A percentile compares a stretch with the other conserved stretches of the same genome.
These are phyloP conservation scores for Gynostemma pentaphyllum DNA, from an alignment of 306 rosid genomes.

Conservation along the genomic window DNA sequence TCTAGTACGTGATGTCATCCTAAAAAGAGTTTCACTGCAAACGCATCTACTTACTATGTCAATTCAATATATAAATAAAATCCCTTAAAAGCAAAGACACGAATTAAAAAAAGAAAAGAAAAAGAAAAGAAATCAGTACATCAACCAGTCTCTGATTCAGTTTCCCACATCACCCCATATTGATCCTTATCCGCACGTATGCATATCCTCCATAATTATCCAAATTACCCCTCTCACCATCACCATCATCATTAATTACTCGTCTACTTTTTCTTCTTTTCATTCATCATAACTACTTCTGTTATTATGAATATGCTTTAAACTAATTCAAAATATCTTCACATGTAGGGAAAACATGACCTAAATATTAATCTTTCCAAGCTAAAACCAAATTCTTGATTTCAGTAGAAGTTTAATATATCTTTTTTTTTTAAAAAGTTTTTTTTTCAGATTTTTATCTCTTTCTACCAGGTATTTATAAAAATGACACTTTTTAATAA, in stretches of 20 bases:
- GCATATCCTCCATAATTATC: background rate
- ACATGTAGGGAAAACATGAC: too few relatives aligned
- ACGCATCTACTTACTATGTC: background rate
- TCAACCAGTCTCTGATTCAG: background rate
- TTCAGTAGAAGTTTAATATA: too few relatives aligned
- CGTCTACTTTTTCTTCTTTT: background rate
- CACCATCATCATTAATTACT: background rate
- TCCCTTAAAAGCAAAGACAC: background rate
- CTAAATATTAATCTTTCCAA: too few relatives aligned
- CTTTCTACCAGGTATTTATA: too few relatives aligned
- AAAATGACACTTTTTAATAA: too few relatives aligned
- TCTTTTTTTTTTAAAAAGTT: too few relatives aligned
- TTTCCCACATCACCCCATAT: background rate
- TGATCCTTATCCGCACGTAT: conserved; percentile 3
- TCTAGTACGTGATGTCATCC: background rate
- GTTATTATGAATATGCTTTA: conserved; percentile 3
- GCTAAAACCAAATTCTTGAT: too few relatives aligned
- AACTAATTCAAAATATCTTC: too few relatives aligned
- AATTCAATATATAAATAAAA: too few relatives aligned
- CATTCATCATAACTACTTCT: background rate
- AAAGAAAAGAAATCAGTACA: background rate
- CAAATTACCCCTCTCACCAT: background rate
- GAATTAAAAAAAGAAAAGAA: background rate
- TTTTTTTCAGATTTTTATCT: too few relatives aligned
- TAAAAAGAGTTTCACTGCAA: background rate